Percentiles rank a stretch among this genome's conserved stretches.
phyloP scores from a whole-genome alignment of 1,284 basidiomycete genomes.

The Malassezia dermatis region DNA sequence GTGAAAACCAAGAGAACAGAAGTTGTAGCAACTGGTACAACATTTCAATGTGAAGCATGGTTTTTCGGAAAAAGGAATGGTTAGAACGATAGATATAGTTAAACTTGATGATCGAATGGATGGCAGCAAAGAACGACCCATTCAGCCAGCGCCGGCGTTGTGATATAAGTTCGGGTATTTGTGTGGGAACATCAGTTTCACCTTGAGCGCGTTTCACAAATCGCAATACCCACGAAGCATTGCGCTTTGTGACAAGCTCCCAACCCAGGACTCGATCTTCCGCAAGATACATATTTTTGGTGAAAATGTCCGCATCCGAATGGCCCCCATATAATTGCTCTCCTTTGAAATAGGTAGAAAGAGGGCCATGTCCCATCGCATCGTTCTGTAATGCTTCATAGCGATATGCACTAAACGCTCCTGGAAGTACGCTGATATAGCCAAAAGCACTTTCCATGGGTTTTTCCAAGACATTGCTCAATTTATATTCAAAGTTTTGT shows the following conservation, averaged over 20 bases:
- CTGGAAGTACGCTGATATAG: conserved; percentile 41
- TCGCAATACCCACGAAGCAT: conserved; percentile 81
- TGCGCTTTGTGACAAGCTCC: conserved; percentile 83
- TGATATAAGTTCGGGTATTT: conserved; percentile 83
- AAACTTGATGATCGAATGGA: conserved; percentile 47
- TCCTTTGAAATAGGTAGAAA: conserved; percentile 93
- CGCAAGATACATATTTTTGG: conserved; percentile 54
- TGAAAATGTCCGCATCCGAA: conserved; percentile 86
- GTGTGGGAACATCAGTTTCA: conserved; percentile 88
- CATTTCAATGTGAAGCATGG: conserved; percentile 42
- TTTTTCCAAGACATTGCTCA: conserved; percentile 46
- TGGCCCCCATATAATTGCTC: conserved; percentile 67
- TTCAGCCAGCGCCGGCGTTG: conserved; percentile 85
- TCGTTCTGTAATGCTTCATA: conserved; percentile 86
- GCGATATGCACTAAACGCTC: conserved; percentile 51
- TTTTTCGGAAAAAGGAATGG: conserved; percentile 37
- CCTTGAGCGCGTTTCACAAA: conserved; percentile 91
- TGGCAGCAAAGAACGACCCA: conserved; percentile 63
- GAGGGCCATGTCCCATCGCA: conserved; percentile 69
- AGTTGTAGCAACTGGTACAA: conserved; percentile 43
- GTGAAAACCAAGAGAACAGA: conserved; percentile 39
- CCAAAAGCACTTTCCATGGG: conserved; percentile 45
- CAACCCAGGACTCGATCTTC: conserved; percentile 79
- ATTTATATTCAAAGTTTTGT: conserved; percentile 92
- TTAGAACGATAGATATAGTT: conserved; percentile 44